Evolutionary conservation across 2,329 filamentous ascomycete species (phyloP).

Genomic region (Trichoderma afroharzianum): DNA sequence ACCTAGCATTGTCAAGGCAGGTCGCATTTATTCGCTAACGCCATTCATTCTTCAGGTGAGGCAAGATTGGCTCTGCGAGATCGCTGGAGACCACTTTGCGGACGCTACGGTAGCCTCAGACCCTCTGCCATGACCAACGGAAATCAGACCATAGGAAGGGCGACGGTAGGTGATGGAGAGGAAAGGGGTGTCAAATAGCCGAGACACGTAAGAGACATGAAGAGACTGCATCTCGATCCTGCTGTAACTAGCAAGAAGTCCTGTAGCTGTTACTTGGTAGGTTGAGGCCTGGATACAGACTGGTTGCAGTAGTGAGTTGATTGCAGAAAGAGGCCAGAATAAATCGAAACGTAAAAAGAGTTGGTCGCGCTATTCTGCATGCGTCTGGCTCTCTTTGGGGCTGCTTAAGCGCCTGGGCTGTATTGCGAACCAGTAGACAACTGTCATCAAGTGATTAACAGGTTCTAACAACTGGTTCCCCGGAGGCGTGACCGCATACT

Average conservation of each 20-base stretch:
- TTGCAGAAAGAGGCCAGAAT: not conserved
- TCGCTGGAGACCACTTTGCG: not conserved
- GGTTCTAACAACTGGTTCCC: not conserved
- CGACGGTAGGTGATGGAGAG: not conserved
- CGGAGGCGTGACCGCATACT: constrained; percentile 13
- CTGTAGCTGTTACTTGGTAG: not conserved
- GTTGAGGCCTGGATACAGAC: not conserved
- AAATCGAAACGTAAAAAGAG: not conserved
- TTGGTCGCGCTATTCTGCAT: not conserved
- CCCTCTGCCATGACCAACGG: not conserved
- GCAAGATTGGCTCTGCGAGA: constrained; percentile 8
- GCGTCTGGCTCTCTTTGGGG: not conserved
- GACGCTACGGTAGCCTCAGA: not conserved
- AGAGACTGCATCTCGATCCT: not conserved
- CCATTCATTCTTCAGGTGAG: constrained; percentile 10
- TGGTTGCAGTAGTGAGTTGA: not conserved
- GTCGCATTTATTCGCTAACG: constrained; percentile 2
- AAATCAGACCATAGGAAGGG: not conserved
- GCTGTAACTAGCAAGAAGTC: not conserved
- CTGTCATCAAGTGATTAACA: not conserved
- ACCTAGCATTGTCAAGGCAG: not conserved
- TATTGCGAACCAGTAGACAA: not conserved
- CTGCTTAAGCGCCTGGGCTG: constrained; percentile 6
- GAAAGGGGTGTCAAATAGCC: not conserved
- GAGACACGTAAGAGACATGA: not conserved